A percentile compares a stretch with the other conserved stretches of the same genome.
phyloP scores from a whole-genome alignment of 1,284 basidiomycete species.

The Irpex sp. region DNA sequence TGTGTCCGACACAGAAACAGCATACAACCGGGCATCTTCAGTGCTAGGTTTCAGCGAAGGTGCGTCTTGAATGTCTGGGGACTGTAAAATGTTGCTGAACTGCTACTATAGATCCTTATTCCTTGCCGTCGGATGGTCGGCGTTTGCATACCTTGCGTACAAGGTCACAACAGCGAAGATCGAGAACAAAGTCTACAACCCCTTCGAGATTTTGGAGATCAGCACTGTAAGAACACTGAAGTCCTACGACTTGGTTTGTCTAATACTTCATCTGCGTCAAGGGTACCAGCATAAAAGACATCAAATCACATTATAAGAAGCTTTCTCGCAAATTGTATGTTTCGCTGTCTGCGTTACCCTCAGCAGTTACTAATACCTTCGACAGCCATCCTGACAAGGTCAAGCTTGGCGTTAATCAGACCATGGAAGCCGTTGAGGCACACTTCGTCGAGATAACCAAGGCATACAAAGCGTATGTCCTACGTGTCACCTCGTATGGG shows the following conservation, averaged over 20 bases:
- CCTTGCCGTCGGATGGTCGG: conserved; percentile 70
- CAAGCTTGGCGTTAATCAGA: conserved; percentile 77
- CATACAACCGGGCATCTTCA: conserved; percentile 35
- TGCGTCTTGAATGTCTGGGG: conserved; percentile 13
- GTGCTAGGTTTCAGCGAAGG: conserved; percentile 24
- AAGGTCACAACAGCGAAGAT: conserved; percentile 54
- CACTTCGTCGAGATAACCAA: conserved; percentile 95
- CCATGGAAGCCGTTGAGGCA: conserved; percentile 83
- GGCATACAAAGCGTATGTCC: conserved; percentile 88
- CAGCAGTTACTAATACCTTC: background rate
- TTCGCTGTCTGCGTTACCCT: background rate
- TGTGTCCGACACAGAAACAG: conserved; percentile 57
- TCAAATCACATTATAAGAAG: conserved; percentile 95
- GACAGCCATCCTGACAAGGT: conserved; percentile 96
- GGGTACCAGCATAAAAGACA: conserved; percentile 80
- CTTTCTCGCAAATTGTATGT: conserved; percentile 86
- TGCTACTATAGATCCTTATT: conserved; percentile 40
- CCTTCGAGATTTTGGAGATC: conserved; percentile 92
- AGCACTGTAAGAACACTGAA: conserved; percentile 41
- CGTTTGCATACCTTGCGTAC: conserved; percentile 66
- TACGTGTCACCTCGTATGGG: background rate
- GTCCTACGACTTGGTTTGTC: background rate
- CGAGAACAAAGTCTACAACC: conserved; percentile 82
- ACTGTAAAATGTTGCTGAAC: background rate
- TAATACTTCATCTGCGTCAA: conserved; percentile 18